Base-by-base conservation (phyloP, 176 grass and related monocot species). In the Musa acuminata region DNA sequence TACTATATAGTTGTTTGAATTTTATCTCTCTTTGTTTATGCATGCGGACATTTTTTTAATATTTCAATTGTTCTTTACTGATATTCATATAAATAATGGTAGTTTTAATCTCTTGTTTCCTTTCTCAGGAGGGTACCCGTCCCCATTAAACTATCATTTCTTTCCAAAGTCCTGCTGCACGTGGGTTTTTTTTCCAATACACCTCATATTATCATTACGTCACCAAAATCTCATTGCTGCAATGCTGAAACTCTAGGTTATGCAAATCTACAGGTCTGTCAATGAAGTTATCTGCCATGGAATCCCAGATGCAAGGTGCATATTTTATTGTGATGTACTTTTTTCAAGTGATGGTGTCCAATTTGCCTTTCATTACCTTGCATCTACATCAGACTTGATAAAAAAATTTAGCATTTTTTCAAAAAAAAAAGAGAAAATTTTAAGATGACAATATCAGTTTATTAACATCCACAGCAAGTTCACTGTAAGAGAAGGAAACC, bases 141-240 rank as follows among this genome's bases (percentile, higher is more conserved):
- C 95, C 43, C 86, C 91, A 71, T 82, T 99, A 77, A 94, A 99
- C 76, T 99, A 99, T 71, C 84, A 94, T 84, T 99, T 99, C 81
- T 99, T 94, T 78, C 95, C 91, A 3, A 99, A 99, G 77, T 99
- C 95, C 80, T 99, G 95, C 77, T 99, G 90, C 90, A 99, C 95
- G 91, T 99, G 89, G 54, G 90, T 85, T 84, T 58, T 84, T 82
- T 90, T 86, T 83, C 65, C 20, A 73, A 74, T 69, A 59, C 43
- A 11, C 80, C 27, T 17, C 81, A 84, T 77, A 53, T 77, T 53
- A 27, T 11, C 13, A 54, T 52, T 14, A 21, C 48, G 3, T 9
- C 55, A 10, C 23, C 20, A 55, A 26, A 74, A 74, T 24, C 12
- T 51, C 25, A 3, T 50, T 84, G 71, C 52, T 58, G 63, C 79